Base-by-base conservation (phyloP, 192 early-diverging fungal genomes). In the Dispira parvispora region DNA sequence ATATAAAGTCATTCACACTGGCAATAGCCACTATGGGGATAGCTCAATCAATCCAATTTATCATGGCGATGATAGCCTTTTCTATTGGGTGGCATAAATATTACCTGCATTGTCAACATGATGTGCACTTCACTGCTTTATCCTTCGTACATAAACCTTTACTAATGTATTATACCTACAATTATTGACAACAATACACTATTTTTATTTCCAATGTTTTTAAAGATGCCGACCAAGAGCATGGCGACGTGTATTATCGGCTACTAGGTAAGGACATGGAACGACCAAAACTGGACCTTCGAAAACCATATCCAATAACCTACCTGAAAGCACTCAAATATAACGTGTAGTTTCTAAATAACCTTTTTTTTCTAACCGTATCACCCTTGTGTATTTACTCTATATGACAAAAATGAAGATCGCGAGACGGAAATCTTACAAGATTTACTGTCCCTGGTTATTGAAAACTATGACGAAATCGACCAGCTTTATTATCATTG, bases 361-460 rank as follows among this genome's bases (percentile, higher is more conserved):
- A 4, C 1, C n/a, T 50, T 23, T 20, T 18, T 50, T 20, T 20
- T 18, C 16, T 20, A 50, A 50, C 49, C 23, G 2, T 23, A 50
- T 20, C 23, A 23, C 16, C 16, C 1, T 4, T 50, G 49, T 4
- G 4, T 18, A 50, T 8, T 8, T 18, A 1, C 8, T 50, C 49
- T 50, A 8, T 50, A 8, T 4, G 23, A 18, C 49, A 18, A 23
- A 50, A 50, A 50, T 23, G 3, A 23, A 55, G 53, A 55, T 55
- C 53, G 53, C 14, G 53, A 55, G 25, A 55, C 53, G 18, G 53
- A 55, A 25, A 14, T 55, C 3, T 14, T 55, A 18, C 53, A 55
- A 25, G 53, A 55, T 28, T 28, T 55, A 26, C 13, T 26, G 18
- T 21, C 25, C 18, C 18, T 21, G 53, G 18, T 55, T 9, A 13